phyloP scores from a whole-genome alignment of 1,284 basidiomycete genomes.

The Neonothopanus nambi region DNA sequence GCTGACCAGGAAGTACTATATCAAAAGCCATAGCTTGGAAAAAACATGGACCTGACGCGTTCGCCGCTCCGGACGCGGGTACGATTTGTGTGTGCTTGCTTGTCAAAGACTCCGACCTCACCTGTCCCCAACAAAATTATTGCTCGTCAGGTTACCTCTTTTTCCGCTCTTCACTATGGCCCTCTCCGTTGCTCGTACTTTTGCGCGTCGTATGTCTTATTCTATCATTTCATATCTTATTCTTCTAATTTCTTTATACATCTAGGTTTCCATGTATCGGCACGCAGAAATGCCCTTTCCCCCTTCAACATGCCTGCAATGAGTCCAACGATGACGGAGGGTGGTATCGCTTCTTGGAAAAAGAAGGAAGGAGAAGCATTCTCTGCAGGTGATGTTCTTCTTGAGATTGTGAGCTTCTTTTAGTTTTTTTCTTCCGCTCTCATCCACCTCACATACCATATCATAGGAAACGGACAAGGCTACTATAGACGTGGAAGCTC shows the following conservation, averaged over 20 bases:
- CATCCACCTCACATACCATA: slow-evolving; percentile 17
- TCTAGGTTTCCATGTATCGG: slow-evolving; percentile 81
- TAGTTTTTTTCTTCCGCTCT: slow-evolving; percentile 8
- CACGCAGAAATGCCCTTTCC: slow-evolving; percentile 75
- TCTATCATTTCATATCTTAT: slow-evolving; percentile 2
- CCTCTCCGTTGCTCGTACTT: slow-evolving; percentile 62
- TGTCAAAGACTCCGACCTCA: too few species aligned
- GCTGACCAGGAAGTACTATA: slow-evolving; percentile 80
- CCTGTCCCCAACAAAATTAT: too few species aligned
- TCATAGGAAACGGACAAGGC: slow-evolving; percentile 97
- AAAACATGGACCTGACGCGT: neutral
- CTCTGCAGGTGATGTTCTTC: slow-evolving; percentile 86
- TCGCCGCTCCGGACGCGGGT: neutral
- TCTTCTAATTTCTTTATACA: slow-evolving; percentile 9
- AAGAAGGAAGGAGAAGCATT: slow-evolving; percentile 94
- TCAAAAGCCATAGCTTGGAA: slow-evolving; percentile 29
- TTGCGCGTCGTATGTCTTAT: slow-evolving; percentile 60
- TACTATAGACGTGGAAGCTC: slow-evolving; percentile 98
- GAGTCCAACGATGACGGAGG: slow-evolving; percentile 99
- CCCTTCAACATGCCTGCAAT: slow-evolving; percentile 99
- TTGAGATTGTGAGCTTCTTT: slow-evolving; percentile 78
- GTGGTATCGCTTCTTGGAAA: slow-evolving; percentile 97
- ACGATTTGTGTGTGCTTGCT: neutral
- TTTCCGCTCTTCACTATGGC: slow-evolving; percentile 45
- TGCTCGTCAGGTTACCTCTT: neutral